Evolutionary conservation across 2,329 filamentous ascomycete species (phyloP), one percentile per base, ranked within the genome.

Genomic region (Cladosporium sp.): DNA sequence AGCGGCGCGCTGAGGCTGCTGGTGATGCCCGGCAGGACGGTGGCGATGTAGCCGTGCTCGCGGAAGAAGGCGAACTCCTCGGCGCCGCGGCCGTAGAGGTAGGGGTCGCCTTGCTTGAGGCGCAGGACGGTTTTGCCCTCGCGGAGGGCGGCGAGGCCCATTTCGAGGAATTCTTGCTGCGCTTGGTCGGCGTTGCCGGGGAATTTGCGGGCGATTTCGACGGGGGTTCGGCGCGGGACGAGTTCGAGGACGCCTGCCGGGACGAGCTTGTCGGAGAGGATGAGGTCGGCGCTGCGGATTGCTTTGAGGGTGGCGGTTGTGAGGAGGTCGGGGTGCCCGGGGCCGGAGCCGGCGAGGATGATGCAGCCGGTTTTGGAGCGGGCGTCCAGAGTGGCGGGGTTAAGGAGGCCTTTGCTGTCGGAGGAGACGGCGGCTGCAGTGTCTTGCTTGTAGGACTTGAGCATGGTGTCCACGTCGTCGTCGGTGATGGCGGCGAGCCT

Each of bases 51-150:
- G 1, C 90, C 89, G 44, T 86, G 78, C 3, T 74, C 73, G 2
- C 83, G 76, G 77, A 98, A 96, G 67, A 87, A 95, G 31, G 83
- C 81, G 37, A 89, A 88, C 69, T 98, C 93, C 68, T 98, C 93
- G 33, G 89, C 93, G 52, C 93, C 93, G 37, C 93, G 84, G 37
- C 93, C 93, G 70, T 97, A 98, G 37, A 98, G 82, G 70, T 95
- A 98, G 0, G 93, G 93, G 64, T 98, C 93, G 43, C 93, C 93
- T 68, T 98, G 93, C 73, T 98, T 98, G 42, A 98, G 77, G 3
- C 93, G 81, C 33, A 98, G 77, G 0, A 98, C 93, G 1, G 82
- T 87, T 67, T 87, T 83, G 10, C 93, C 93, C 16, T 77, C 73
- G 44, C 77, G 72, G 16, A 87, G 62, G 2, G 83, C 89, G 2